Base-by-base conservation (phyloP, 495 filamentous ascomycete genomes). In the Penicillium crystallinum region DNA sequence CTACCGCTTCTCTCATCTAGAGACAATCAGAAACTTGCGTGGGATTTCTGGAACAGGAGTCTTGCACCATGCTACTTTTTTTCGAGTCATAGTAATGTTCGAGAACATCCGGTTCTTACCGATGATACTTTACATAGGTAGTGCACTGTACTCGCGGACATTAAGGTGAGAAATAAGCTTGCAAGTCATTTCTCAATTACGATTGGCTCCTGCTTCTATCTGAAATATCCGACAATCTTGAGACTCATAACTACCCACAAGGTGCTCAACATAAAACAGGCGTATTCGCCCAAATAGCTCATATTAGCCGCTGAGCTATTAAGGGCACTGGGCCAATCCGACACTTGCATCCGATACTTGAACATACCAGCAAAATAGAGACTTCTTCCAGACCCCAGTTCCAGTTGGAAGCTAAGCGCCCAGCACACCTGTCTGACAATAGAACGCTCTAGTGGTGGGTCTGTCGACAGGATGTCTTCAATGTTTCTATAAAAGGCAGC, bases 361-460 rank as follows among this genome's bases (percentile, higher is more conserved):
- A 7, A 31, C 31, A 19, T 19, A 21, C 31, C 19, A 21, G n/a
- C n/a, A 46, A 21, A 23, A n/a, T 6, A 9, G 10, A 4, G 6
- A 19, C 30, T 34, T 46, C 31, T 35, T 46, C 35, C 1, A 18
- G 14, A 9, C 23, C 18, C 15, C 14, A 14, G 2, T 17, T 23
- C 31, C 12, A 15, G 21, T 39, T 25, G 7, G 27, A 39, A 7
- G 5, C n/a, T 49, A 31, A 34, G 44, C n/a, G 33, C 33, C 23
- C 33, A 37, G 9, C 12, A 33, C 21, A 43, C 34, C 38, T 22
- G 46, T 53, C 43, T 49, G 53, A 49, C 54, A 53, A 15, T 19
- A 46, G 52, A 47, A 52, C 43, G 46, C 39, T 56, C 49, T 55
- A 23, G 47, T 52, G 43, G 21, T 36, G 18, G 33, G 7, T 14